phyloP scores from a whole-genome alignment of 352 stramenopile genomes.

The Globisporangium viniferum region DNA sequence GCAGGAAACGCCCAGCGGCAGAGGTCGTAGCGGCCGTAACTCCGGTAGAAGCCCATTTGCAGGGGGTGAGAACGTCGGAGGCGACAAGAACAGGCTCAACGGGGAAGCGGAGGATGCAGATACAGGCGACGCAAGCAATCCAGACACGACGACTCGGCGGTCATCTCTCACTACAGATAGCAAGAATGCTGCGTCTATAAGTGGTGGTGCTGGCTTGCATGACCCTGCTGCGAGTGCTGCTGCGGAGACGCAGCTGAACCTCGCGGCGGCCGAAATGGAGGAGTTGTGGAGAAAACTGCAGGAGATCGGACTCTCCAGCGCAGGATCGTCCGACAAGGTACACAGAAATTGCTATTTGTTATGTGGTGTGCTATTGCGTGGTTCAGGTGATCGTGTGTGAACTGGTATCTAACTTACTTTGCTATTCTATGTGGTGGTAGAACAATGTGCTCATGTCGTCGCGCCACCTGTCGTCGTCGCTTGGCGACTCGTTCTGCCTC shows the following conservation, averaged over 20 bases:
- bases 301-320: conserved; percentile 68
- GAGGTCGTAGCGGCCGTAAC: no score
- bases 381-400: no score
- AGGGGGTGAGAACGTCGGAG: neutral
- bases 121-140: neutral
- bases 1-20: neutral
- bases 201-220: neutral
- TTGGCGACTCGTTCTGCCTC: conserved; percentile 84
- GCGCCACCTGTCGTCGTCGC: conserved; percentile 71
- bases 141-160: neutral
- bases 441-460: conserved; percentile 75
- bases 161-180: neutral
- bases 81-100: neutral
- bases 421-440: neutral
- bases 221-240: conserved; percentile 23
- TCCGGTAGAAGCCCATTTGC: neutral
- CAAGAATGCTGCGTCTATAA: neutral
- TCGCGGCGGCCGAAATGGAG: conserved; percentile 78
- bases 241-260: conserved; percentile 58
- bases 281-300: conserved; percentile 79
- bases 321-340: conserved; percentile 57
- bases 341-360: neutral
- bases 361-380: no score
- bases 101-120: neutral
- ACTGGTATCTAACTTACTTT: no score